phyloP scores from a whole-genome alignment of 768 basidiomycete genomes.

The Brasilioporus rufonigricans region DNA sequence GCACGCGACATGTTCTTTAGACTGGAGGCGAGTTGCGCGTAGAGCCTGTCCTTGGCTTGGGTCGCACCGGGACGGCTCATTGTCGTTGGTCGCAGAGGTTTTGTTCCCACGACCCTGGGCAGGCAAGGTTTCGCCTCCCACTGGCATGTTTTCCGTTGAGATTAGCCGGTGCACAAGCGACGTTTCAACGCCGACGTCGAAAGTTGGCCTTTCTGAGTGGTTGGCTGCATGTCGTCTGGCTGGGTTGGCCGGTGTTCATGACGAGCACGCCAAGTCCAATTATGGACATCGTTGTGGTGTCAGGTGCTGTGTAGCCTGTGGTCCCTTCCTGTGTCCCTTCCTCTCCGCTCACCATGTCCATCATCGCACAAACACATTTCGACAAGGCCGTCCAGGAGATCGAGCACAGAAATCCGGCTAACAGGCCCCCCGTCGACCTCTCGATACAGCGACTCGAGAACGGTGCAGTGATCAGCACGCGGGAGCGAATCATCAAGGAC shows the following conservation, averaged over 20 bases:
- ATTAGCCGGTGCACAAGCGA: conserved; percentile 4
- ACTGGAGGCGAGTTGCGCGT: conserved; percentile 69
- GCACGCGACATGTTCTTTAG: conserved; percentile 66
- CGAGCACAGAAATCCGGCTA: conserved; percentile 25
- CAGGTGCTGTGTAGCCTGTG: conserved; percentile 7
- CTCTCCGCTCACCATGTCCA: conserved; percentile 20
- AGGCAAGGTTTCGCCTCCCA: too few species aligned
- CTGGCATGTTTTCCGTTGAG: background rate
- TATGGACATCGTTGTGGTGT: conserved; percentile 9
- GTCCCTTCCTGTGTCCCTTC: conserved; percentile 8
- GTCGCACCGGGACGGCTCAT: conserved; percentile 50
- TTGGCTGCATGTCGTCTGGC: too few species aligned
- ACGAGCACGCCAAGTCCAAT: conserved; percentile 16
- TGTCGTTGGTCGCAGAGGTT: background rate
- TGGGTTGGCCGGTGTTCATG: background rate
- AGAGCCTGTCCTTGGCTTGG: conserved; percentile 78
- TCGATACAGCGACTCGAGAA: conserved; percentile 27
- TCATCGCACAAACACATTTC: conserved; percentile 18
- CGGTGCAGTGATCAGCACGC: conserved; percentile 24
- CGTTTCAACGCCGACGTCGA: background rate
- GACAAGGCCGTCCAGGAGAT: conserved; percentile 31
- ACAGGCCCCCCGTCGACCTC: conserved; percentile 17
- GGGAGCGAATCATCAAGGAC: conserved; percentile 26
- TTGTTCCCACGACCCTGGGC: background rate
- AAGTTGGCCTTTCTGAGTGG: too few species aligned